Evolutionary conservation across 2,329 filamentous ascomycete species (phyloP), one percentile per base, ranked within the genome.

Genomic region (Neofusicoccum parvum): DNA sequence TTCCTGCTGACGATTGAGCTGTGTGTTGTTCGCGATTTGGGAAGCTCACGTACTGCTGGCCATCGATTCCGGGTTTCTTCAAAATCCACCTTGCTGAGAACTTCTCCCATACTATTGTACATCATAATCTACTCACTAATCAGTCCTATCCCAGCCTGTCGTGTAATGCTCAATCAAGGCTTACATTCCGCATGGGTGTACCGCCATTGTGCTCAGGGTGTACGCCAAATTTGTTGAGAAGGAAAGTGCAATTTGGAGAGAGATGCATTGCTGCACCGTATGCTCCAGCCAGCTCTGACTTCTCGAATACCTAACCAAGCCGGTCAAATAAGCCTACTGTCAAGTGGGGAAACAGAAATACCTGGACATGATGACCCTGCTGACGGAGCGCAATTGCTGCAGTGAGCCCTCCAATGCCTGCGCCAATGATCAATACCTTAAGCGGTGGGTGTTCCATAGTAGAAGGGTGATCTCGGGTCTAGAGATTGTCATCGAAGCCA

Each of bases 251-350:
- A 69, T 90, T 90, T 0, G 88, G 86, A 0, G 85, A 82, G 3
- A 90, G 72, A 70, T 89, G 86, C 20, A 89, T 81, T 0, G 87
- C 87, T 4, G 87, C 87, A 0, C 87, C 87, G 1, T 80, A 75
- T 73, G 89, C 87, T 59, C 78, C 82, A 11, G 83, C 81, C 34
- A 88, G 82, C 1, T 78, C 76, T 0, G 86, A 87, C 71, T 86
- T 82, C 69, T 89, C 86, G 56, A 81, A 84, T 0, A 88, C 65
- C 82, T 86, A 60, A 11, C 46, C 14, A 32, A 10, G 23, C 27
- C 5, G 1, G 27, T 32, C 27, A 32, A 32, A 32, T 32, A 5
- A 32, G 27, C 5, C 5, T 7, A 32, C 6, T 5, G 1, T 32
- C 5, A 32, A 32, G 5, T 32, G 27, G 27, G 6, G 6, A 32